These are phyloP conservation scores for Amoebophrya sp. DNA, from an alignment of 169 alveolate genomes.

Conservation along the genomic window DNA sequence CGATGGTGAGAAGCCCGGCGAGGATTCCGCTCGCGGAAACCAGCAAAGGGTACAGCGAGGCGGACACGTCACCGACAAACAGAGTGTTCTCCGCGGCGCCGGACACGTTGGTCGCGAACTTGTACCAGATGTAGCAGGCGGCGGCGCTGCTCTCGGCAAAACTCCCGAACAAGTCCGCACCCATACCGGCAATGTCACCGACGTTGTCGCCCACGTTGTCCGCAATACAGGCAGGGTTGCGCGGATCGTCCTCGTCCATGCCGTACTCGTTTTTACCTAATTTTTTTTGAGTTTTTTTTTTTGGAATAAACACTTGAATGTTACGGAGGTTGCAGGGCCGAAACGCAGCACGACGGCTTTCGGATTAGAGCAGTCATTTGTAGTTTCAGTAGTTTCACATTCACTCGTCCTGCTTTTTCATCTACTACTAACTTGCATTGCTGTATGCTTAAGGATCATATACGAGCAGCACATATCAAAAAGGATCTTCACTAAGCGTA, in stretches of 20 bases:
- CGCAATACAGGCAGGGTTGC: slow-evolving; percentile 86
- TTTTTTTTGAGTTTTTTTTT: too few species aligned
- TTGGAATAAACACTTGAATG: too few species aligned
- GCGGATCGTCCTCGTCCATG: slow-evolving; percentile 80
- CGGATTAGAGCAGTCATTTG: slow-evolving; percentile 58
- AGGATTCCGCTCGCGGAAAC: slow-evolving; percentile 73
- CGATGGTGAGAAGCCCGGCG: slow-evolving; percentile 60
- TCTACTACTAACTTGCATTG: too few species aligned
- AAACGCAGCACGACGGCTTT: not conserved
- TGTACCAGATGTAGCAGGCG: slow-evolving; percentile 48
- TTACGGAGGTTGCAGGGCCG: slow-evolving; percentile 18
- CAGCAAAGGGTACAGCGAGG: slow-evolving; percentile 55
- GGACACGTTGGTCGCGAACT: slow-evolving; percentile 28
- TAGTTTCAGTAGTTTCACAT: too few species aligned
- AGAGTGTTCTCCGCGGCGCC: not conserved
- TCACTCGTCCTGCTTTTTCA: too few species aligned
- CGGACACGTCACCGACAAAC: slow-evolving; percentile 11
- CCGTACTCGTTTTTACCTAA: slow-evolving; percentile 48
- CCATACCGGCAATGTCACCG: slow-evolving; percentile 89
- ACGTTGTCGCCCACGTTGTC: slow-evolving; percentile 90
- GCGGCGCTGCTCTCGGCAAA: slow-evolving; percentile 85
- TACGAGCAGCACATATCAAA: too few species aligned
- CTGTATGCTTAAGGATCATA: too few species aligned
- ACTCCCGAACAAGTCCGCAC: slow-evolving; percentile 88
- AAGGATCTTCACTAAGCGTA: too few species aligned